A percentile compares a stretch with the other conserved stretches of the same genome.
These are phyloP conservation scores for Erodium maritimum DNA, from an alignment of 345 rosid genomes.

Conservation along the genomic window DNA sequence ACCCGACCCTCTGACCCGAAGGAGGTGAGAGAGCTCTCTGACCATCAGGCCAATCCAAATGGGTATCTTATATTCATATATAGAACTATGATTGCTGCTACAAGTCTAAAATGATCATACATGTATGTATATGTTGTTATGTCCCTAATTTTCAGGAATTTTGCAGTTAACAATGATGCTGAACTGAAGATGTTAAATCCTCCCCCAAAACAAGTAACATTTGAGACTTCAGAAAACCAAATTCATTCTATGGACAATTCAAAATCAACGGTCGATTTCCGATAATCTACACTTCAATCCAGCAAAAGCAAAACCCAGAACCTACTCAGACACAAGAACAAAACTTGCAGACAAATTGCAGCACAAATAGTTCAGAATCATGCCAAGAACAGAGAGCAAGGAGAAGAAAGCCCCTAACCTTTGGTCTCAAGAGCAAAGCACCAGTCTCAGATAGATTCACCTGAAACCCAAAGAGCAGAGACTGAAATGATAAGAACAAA, in stretches of 20 bases:
- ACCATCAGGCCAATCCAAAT: too few species aligned
- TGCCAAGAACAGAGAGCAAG: background rate
- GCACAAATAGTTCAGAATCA: background rate
- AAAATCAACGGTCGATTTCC: too few species aligned
- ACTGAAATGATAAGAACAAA: background rate
- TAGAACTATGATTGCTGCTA: too few species aligned
- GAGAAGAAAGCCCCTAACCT: background rate
- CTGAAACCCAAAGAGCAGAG: background rate
- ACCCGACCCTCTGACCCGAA: too few species aligned
- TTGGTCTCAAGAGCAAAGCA: background rate
- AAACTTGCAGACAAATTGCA: background rate
- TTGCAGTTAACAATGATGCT: too few species aligned
- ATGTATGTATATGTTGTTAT: too few species aligned
- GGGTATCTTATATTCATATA: too few species aligned
- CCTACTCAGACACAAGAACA: background rate
- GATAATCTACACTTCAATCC: background rate
- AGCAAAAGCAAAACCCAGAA: background rate
- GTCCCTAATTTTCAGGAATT: too few species aligned
- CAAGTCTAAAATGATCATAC: background rate
- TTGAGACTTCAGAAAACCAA: background rate
- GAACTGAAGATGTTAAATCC: too few species aligned
- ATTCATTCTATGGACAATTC: background rate
- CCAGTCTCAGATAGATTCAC: conserved; percentile 2
- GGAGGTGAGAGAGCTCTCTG: too few species aligned
- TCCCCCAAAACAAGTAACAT: background rate